These are phyloP conservation scores for Oryza australiensis DNA, from an alignment of 176 grass and related monocot species.

Conservation along the genomic window DNA sequence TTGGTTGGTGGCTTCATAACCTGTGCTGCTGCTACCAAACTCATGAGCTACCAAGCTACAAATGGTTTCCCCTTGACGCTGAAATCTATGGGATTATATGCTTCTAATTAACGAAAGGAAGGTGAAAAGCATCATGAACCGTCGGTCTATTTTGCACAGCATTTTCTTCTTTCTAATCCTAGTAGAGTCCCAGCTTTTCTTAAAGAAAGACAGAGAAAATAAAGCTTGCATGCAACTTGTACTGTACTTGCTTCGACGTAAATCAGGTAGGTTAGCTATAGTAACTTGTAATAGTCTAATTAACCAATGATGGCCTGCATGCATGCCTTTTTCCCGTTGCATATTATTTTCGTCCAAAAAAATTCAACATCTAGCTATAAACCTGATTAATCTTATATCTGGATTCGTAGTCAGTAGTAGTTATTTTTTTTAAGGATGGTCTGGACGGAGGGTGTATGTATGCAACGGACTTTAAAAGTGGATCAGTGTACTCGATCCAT, in stretches of 20 bases:
- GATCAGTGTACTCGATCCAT: background rate
- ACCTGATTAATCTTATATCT: too few relatives aligned
- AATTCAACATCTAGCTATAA: too few relatives aligned
- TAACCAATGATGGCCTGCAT: background rate
- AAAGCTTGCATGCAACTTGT: conserved; percentile 20
- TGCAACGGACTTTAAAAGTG: too few relatives aligned
- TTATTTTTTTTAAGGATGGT: too few relatives aligned
- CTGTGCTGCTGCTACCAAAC: background rate
- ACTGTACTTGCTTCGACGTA: conserved; percentile 2
- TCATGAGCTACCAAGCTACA: background rate
- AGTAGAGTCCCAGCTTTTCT: background rate
- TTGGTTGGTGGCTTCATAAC: background rate
- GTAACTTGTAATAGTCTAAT: background rate
- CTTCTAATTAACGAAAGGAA: conserved; percentile 6
- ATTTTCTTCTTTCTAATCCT: background rate
- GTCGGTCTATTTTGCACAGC: background rate
- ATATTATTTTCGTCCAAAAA: too few relatives aligned
- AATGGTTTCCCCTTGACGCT: background rate
- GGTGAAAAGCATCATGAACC: background rate
- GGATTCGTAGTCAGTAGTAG: too few relatives aligned
- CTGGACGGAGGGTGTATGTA: too few relatives aligned
- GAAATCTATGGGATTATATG: conserved; percentile 4
- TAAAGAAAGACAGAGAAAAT: background rate
- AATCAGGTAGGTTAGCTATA: background rate
- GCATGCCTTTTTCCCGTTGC: background rate